Percentiles rank a stretch among this genome's conserved stretches.
Conservation (phyloP, 192 early-diverging fungal genomes). For the Podila horticola region DNA sequence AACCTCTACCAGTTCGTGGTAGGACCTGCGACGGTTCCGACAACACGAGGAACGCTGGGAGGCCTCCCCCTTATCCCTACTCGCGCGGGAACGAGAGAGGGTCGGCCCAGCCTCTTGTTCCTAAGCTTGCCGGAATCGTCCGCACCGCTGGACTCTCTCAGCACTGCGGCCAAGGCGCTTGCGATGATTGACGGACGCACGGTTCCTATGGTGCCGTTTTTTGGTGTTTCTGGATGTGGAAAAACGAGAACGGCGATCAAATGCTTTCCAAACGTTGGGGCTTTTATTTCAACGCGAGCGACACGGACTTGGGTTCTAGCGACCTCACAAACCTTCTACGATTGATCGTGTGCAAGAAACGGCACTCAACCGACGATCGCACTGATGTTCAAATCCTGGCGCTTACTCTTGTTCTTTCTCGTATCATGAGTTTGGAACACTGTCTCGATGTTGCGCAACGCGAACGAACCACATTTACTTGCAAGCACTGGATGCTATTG, state of each 20-base stretch:
- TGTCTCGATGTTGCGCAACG: conserved; percentile 24
- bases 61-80: conserved; percentile 6
- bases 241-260: conserved; percentile 37
- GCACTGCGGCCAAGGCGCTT: conserved; percentile 13
- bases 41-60: too few species aligned
- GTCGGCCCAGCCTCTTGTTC: conserved; percentile 23
- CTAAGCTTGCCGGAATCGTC: conserved; percentile 23
- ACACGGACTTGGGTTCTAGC: too few species aligned
- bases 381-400: conserved; percentile 24
- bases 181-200: conserved; percentile 8
- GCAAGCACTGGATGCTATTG: conserved; percentile 25
- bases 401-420: conserved; percentile 18
- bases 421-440: conserved; percentile 15
- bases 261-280: conserved; percentile 38
- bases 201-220: conserved; percentile 13
- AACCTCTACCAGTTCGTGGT: too few species aligned
- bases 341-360: not conserved
- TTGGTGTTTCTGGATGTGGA: conserved; percentile 39
- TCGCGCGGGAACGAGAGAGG: not conserved
- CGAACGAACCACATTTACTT: conserved; percentile 21
- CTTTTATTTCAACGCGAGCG: conserved; percentile 36
- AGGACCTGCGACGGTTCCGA: too few species aligned
- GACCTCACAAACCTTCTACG: conserved; percentile 8
- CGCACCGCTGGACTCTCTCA: conserved; percentile 18
- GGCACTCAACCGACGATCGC: not conserved